Base-by-base conservation (phyloP, 1,284 basidiomycete species). In the Melanopsichium pennsylvanicum region DNA sequence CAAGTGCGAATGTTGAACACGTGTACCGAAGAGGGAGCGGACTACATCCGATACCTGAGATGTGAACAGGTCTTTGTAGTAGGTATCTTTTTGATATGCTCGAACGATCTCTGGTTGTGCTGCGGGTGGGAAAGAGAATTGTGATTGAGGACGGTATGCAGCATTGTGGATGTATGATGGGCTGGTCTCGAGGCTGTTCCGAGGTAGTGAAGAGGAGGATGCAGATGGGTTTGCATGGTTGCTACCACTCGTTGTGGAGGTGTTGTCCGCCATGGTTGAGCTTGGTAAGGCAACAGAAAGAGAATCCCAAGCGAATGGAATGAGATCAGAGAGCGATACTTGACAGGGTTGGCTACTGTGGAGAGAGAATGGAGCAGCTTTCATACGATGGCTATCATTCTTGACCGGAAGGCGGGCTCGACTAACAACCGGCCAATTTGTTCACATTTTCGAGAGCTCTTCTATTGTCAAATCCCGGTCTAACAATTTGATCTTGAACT, bases 1-100 rank as follows among this genome's bases (percentile, higher is more conserved):
- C 16, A 69, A 54, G 52, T 78, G 79, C 0, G 62, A 62, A 43
- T 82, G 80, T 39, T 82, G 62, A 58, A 78, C 76, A 2, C 81
- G 75, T 2, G 78, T 73, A 5, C 81, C 82, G 70, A 82, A 56
- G 27, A 81, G 47, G 9, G 75, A 71, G 18, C 81, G 61, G 2
- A 72, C 60, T 2, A 82, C 76, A 32, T 81, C 80, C 44, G 79
- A 74, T 13, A 82, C 50, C 42, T 78, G 76, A 31, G 80, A 75
- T 7, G 60, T 72, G 34, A 82, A 72, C 27, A 79, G 72, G 22
- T 71, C 51, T 39, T 79, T 74, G 57, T 82, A 82, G 74, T 82
- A 82, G 2, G 78, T 59, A 16, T 71, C 69, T 19, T 67, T 64
- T 31, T 68, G 63, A 21, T 59, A 67, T 19, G 69, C 63, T n/a